Base-by-base conservation (phyloP, 2,329 filamentous ascomycete species). In the Ceratocystiopsis minuta region DNA sequence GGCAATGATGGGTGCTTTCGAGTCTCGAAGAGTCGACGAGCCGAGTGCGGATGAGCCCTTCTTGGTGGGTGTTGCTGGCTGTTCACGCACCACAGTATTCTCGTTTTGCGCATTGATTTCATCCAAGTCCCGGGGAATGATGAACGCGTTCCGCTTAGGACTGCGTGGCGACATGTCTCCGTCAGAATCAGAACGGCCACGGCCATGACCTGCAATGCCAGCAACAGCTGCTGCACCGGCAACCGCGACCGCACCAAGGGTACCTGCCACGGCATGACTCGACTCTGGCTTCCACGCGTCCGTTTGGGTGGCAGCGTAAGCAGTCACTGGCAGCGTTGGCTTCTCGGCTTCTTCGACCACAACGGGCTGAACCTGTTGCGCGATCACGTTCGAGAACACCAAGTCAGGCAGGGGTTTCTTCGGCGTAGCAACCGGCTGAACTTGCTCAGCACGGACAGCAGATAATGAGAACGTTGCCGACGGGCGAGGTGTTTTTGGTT, bases 141-240 rank as follows among this genome's bases (percentile, higher is more conserved):
- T 68, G 47, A 76, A 70, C 1, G 57, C 73, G 48, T 73, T 65
- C 44, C 69, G 61, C 56, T 64, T 67, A 1, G 67, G 68, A 48
- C 64, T 72, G 44, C 65, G 64, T 4, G 39, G 33, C 2, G 24
- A 28, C 24, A 28, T 28, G 24, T 10, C 24, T 28, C 24, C 9
- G 24, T 10, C 11, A 10, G 24, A 10, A 6, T 28, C 24, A 28
- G 24, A 10, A 28, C 24, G 24, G 24, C 24, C 11, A 28, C 24
- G 24, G 24, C 24, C 11, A 10, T 28, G 24, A 10, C 24, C 11
- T 28, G 24, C 24, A 28, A 28, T 6, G 24, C 24, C 24, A 10
- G 24, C 24, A 16, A 38, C 38, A 33, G 40, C 42, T 14, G 33
- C 32, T 15, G 32, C 18, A 12, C 17, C 37, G 5, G 35, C 16